A percentile compares a stretch with the other conserved stretches of the same genome.
These are phyloP conservation scores for Friedmanniomyces simplex DNA, from an alignment of 495 filamentous ascomycete genomes.

Conservation along the genomic window DNA sequence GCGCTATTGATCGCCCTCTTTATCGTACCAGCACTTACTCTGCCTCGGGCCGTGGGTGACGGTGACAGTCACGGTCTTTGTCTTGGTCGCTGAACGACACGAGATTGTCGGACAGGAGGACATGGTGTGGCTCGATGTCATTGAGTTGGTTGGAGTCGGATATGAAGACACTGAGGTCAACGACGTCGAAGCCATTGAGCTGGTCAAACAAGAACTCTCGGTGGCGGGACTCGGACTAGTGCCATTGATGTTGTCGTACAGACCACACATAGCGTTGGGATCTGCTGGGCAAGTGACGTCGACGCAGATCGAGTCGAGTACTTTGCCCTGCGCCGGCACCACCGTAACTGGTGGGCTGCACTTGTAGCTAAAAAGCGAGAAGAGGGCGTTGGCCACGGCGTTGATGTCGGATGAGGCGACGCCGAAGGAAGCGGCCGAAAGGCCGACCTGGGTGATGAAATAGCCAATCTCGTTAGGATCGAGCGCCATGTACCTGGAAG, in stretches of 20 bases:
- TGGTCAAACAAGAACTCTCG: slow-evolving; percentile 6
- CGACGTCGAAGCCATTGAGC: slow-evolving; percentile 7
- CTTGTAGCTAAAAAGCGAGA: slow-evolving; percentile 35
- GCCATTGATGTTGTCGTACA: slow-evolving; percentile 10
- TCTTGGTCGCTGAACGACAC: no score
- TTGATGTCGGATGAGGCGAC: slow-evolving; percentile 35
- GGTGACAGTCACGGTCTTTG: no score
- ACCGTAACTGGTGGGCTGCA: slow-evolving; percentile 33
- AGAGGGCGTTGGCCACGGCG: slow-evolving; percentile 35
- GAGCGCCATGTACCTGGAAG: slow-evolving; percentile 43
- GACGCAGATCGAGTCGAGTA: slow-evolving; percentile 10
- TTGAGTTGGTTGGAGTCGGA: no score
- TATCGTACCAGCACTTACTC: no score
- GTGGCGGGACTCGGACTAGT: slow-evolving; percentile 11
- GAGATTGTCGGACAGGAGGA: no score
- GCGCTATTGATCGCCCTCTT: no score
- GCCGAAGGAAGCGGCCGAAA: slow-evolving; percentile 42
- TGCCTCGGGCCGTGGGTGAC: no score
- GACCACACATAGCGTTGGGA: slow-evolving; percentile 5
- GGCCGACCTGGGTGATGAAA: slow-evolving; percentile 44
- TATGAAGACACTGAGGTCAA: neutral
- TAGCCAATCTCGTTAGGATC: slow-evolving; percentile 39
- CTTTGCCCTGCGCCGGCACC: slow-evolving; percentile 1
- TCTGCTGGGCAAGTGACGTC: slow-evolving; percentile 6
- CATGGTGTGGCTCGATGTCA: no score